Percentiles rank a stretch among this genome's conserved stretches.
Conservation (phyloP, 2,329 filamentous ascomycete genomes). For the Neofusicoccum sp. region DNA sequence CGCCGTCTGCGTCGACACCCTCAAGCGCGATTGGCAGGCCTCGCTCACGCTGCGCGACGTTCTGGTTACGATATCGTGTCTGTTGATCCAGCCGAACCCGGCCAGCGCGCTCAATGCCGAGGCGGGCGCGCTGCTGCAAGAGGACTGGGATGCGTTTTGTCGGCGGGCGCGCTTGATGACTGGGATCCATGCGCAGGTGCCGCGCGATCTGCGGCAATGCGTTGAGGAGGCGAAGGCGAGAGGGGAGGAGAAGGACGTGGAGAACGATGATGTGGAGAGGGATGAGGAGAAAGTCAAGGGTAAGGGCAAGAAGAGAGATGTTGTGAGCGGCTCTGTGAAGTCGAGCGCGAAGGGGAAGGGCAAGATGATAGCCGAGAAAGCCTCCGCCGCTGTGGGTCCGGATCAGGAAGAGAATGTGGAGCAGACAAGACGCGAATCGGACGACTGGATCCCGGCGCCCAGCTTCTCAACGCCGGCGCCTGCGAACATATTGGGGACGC, state of each 20-base stretch:
- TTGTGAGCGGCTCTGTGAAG: constrained; percentile 26
- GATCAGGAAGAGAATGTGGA: constrained; percentile 35
- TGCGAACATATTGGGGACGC: constrained; percentile 1
- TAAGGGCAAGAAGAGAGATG: constrained; percentile 31
- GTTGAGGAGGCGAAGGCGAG: constrained; percentile 58
- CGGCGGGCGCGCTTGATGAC: constrained; percentile 63
- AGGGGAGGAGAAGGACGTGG: constrained; percentile 44
- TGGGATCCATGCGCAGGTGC: constrained; percentile 61
- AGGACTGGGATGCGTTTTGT: constrained; percentile 61
- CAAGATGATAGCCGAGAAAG: constrained; percentile 22
- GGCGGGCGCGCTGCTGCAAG: constrained; percentile 60
- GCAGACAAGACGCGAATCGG: constrained; percentile 30
- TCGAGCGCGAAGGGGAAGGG: constrained; percentile 25
- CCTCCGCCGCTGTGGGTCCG: constrained; percentile 18
- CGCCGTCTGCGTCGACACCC: constrained; percentile 65
- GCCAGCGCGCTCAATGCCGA: constrained; percentile 65
- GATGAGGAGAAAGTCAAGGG: constrained; percentile 24
- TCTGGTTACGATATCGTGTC: constrained; percentile 60
- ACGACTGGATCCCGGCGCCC: constrained; percentile 41
- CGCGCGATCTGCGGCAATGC: constrained; percentile 44
- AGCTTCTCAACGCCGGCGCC: constrained; percentile 26
- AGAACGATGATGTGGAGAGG: constrained; percentile 24
- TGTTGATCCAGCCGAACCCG: constrained; percentile 66
- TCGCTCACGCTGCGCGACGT: constrained; percentile 62
- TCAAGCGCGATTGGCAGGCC: constrained; percentile 65